Evolutionary conservation across 768 basidiomycete genomes (phyloP), one percentile per base, ranked within the genome.

Genomic region (Tricholoma saponaceum): DNA sequence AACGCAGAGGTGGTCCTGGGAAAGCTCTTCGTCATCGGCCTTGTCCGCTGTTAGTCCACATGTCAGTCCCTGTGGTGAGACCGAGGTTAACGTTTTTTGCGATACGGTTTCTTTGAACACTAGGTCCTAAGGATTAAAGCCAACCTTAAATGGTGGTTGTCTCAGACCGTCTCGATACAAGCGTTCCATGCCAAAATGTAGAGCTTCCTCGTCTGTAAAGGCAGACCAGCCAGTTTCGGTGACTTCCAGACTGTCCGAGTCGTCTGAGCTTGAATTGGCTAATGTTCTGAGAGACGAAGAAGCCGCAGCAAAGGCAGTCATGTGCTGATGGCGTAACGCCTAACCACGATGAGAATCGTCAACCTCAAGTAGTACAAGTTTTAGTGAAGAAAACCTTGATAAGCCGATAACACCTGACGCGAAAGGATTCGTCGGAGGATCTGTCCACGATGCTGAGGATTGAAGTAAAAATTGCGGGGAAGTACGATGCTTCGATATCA

Each of bases 361-460:
- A 37, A 33, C 56, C 30, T 46, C 25, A 18, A 41, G 46, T 6
- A 12, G 35, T 20, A 25, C 10, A 10, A 51, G 23, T 32, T 20
- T 18, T 6, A 30, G 54, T 30, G 44, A 59, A 56, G 22, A 35
- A 30, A 18, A 86, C 87, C 79, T 80, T 78, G 16, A 87, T 62
- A 18, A 80, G 67, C 8, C 69, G 72, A 53, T 65, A 64, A 64
- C 76, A 83, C 57, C 66, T 75, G 25, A 72, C 70, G 46, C 74
- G 70, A 66, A 89, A 89, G 9, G 53, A 54, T 1, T 65, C 54
- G 61, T 83, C 76, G 2, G 71, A 68, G 3, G 89, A 88, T 22
- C 86, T 80, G 49, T 67, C 62, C 39, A 82, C 74, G 33, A 90
- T 82, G 25, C 73, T 71, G 28, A 70, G 62, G 37, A 90, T 70